Percentiles rank a stretch among this genome's conserved stretches.
These are phyloP conservation scores for Stephanodiscus minutulus DNA, from an alignment of 108 stramenopile species.

Conservation along the genomic window DNA sequence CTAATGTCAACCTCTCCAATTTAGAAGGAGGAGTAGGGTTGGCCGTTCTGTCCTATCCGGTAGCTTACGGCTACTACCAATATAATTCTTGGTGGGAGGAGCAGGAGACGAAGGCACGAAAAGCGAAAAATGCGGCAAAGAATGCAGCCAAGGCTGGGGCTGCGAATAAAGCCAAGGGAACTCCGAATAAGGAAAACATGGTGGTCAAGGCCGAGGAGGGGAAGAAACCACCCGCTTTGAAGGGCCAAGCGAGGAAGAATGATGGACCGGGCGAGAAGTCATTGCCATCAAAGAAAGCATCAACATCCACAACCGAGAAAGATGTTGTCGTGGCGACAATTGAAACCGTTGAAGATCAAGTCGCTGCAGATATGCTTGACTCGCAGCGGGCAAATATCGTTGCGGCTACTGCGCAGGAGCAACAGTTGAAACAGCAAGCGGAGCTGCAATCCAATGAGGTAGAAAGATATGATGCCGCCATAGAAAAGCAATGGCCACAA, in stretches of 20 bases:
- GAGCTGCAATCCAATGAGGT: not conserved
- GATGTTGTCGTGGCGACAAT: not conserved
- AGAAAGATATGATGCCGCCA: not conserved
- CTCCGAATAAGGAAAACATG: not conserved
- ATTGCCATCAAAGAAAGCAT: not conserved
- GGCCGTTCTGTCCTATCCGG: constrained; percentile 30
- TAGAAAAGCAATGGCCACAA: not conserved
- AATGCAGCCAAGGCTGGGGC: constrained; percentile 14
- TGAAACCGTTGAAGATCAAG: not conserved
- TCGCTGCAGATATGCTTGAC: no score
- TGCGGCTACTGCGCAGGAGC: no score
- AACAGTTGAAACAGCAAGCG: no score
- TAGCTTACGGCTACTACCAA: constrained; percentile 40
- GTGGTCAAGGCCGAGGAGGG: not conserved
- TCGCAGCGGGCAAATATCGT: no score
- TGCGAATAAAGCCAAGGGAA: not conserved
- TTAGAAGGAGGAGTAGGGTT: constrained; percentile 29
- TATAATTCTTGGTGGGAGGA: constrained; percentile 36
- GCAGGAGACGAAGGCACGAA: constrained; percentile 34
- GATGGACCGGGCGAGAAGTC: not conserved
- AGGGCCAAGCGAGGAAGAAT: not conserved
- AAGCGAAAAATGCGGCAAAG: constrained; percentile 31
- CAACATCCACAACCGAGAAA: not conserved
- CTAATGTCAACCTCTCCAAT: constrained; percentile 29
- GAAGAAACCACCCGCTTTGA: not conserved